Base-by-base conservation (phyloP, 2,329 filamentous ascomycete species). In the Claviceps arundinis region DNA sequence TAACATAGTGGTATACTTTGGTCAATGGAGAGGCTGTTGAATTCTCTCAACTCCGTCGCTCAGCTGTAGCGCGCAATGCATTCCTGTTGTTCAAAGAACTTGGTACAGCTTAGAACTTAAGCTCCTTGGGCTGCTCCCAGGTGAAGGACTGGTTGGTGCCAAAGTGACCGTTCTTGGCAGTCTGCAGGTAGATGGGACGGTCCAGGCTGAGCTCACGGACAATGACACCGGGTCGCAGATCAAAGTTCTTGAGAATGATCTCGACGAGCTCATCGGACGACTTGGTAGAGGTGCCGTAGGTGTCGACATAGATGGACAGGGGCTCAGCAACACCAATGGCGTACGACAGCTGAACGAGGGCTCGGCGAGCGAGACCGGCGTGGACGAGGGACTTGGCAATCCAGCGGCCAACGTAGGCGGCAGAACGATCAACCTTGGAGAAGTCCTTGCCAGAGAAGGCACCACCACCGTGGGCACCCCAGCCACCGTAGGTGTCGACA, bases 361-460 rank as follows among this genome's bases (percentile, higher is more conserved):
- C 87, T 71, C 93, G 90, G 67, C 93, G 90, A 65, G 87, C 87
- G 57, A 98, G 85, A 64, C 86, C 85, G 63, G 91, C 87, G 65
- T 83, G 75, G 62, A 98, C 88, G 59, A 98, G 82, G 43, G 93
- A 98, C 82, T 98, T 98, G 76, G 93, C 93, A 71, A 98, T 90
- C 93, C 93, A 98, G 70, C 93, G 89, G 62, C 81, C 90, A 62
- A 97, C 84, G 77, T 98, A 98, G 67, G 93, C 93, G 61, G 93
- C 93, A 51, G 93, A 97, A 65, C 93, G 88, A 71, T 98, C 93
- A 74, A 98, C 93, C 83, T 98, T 98, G 81, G 89, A 96, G 84
- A 96, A 98, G 73, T 98, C 93, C 85, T 98, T 98, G 67, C 93
- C 93, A 65, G 93, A 97, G 87, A 98, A 98, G 72, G 93, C 93